Evolutionary conservation across 164 flowering plant genomes (phyloP).

Genomic region (Annona squamosa): DNA sequence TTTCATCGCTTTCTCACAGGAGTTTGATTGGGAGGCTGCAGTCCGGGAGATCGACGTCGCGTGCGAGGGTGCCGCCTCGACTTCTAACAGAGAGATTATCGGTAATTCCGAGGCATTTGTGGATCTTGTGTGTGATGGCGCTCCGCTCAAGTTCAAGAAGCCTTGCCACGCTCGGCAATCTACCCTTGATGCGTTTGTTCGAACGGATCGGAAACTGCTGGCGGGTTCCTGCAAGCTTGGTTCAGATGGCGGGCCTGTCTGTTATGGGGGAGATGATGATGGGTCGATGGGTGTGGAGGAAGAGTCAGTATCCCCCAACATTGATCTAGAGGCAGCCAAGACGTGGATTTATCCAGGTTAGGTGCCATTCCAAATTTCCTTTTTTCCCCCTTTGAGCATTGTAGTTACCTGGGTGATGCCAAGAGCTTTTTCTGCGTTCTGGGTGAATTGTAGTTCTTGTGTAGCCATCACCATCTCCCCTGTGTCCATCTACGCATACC

Average conservation of each 20-base stretch:
- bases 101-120: background rate
- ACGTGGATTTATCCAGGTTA: constrained; percentile 95
- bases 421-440: too few relatives aligned
- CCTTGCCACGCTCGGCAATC: constrained; percentile 33
- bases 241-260: background rate
- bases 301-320: constrained; percentile 18
- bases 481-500: too few relatives aligned
- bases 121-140: background rate
- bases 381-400: background rate
- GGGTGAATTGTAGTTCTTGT: too few relatives aligned
- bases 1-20: constrained; percentile 26
- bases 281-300: background rate
- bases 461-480: too few relatives aligned
- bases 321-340: constrained; percentile 80
- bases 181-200: constrained; percentile 57
- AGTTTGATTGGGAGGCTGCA: constrained; percentile 92
- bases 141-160: constrained; percentile 9
- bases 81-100: constrained; percentile 11
- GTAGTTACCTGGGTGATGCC: too few relatives aligned
- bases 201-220: background rate
- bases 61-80: constrained; percentile 29
- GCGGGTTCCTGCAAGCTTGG: background rate
- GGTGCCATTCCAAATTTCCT: background rate
- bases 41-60: constrained; percentile 67
- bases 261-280: background rate